Conservation (phyloP, 139 green algal genomes). For the Yamagishiella unicocca region DNA sequence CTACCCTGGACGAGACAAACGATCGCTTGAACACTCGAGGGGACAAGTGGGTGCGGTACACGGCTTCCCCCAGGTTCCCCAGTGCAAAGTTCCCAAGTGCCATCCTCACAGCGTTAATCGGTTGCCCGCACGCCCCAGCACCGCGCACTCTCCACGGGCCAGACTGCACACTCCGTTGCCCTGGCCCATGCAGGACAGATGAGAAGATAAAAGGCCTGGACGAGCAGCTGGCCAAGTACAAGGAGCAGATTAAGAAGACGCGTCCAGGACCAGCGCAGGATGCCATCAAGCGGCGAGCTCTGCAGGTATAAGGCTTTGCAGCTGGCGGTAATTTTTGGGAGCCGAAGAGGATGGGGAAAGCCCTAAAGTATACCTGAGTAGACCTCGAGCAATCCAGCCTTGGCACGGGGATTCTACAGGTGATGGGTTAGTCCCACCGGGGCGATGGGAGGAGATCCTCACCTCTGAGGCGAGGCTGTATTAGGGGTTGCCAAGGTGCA, state of each 20-base stretch:
- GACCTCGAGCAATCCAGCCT: no score
- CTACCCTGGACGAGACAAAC: not conserved
- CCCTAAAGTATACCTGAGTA: no score
- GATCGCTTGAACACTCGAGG: not conserved
- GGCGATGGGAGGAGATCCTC: no score
- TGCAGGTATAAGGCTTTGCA: slow-evolving; percentile 82
- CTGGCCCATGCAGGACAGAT: slow-evolving; percentile 77
- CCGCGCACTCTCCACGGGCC: no score
- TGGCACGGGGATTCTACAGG: no score
- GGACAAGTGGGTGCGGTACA: not conserved
- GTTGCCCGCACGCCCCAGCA: not conserved
- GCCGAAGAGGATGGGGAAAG: no score
- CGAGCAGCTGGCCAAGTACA: slow-evolving; percentile 89
- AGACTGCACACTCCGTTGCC: not conserved
- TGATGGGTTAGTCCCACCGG: no score
- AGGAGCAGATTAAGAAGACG: slow-evolving; percentile 89
- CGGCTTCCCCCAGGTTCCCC: slow-evolving; percentile 7
- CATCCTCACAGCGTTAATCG: no score
- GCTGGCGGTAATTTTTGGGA: no score
- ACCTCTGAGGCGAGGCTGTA: no score
- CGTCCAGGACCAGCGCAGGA: slow-evolving; percentile 92
- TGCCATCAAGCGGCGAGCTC: slow-evolving; percentile 87
- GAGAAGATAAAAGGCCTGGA: slow-evolving; percentile 97
- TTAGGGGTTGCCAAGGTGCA: no score
- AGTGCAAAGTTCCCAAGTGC: no score